Conservation (phyloP, 371 early-diverging fungal species). For the Lichtheimia ornata region DNA sequence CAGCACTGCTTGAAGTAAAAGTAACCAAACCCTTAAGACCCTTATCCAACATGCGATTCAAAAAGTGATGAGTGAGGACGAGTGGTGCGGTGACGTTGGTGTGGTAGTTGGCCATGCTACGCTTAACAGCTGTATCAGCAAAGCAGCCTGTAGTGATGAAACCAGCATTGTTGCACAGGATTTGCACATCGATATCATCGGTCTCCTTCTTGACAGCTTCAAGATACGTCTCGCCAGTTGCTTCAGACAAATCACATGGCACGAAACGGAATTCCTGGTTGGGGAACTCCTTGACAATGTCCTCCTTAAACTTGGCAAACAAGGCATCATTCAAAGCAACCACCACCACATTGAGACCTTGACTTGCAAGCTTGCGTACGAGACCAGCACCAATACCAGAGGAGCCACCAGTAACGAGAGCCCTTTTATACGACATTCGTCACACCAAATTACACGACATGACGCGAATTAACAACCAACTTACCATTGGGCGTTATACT, state of each 20-base stretch:
- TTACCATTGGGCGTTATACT: slow-evolving; percentile 65
- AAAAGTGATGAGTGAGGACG: slow-evolving; percentile 57
- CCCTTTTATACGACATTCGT: slow-evolving; percentile 21
- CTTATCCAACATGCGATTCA: slow-evolving; percentile 45
- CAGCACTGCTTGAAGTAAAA: slow-evolving; percentile 64
- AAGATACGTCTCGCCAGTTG: slow-evolving; percentile 43
- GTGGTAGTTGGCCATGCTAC: slow-evolving; percentile 56
- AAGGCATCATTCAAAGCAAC: slow-evolving; percentile 57
- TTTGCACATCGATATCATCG: slow-evolving; percentile 49
- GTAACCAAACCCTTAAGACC: slow-evolving; percentile 47
- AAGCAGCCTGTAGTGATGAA: slow-evolving; percentile 62
- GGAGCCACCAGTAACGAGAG: slow-evolving; percentile 58
- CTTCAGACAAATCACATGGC: slow-evolving; percentile 51
- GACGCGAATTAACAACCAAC: slow-evolving; percentile 4
- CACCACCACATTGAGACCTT: slow-evolving; percentile 61
- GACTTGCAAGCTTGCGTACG: slow-evolving; percentile 53
- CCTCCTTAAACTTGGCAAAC: slow-evolving; percentile 38
- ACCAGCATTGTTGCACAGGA: slow-evolving; percentile 69
- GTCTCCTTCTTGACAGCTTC: slow-evolving; percentile 45
- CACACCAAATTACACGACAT: neutral
- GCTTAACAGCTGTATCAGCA: slow-evolving; percentile 40
- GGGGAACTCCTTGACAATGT: slow-evolving; percentile 48
- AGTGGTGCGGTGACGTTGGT: slow-evolving; percentile 55
- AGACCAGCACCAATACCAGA: slow-evolving; percentile 69
- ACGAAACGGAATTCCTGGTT: slow-evolving; percentile 52